These are phyloP conservation scores for Globisporangium spiculum DNA, from an alignment of 352 stramenopile genomes.

Conservation along the genomic window DNA sequence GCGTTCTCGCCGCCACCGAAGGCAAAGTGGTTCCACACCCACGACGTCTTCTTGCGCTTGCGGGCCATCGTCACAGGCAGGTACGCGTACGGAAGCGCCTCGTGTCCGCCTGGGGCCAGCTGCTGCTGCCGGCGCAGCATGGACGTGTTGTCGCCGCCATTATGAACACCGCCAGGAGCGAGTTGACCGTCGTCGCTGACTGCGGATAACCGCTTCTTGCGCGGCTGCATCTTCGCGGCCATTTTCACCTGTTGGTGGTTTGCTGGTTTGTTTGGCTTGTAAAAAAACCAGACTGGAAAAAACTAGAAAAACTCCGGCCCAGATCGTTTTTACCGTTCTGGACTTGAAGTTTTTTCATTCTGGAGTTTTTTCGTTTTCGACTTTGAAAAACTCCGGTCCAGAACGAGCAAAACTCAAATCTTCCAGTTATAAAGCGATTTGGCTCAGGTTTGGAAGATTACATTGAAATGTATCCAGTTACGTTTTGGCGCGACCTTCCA, in stretches of 20 bases:
- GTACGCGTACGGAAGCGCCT: conserved; percentile 4
- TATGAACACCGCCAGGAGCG: background rate
- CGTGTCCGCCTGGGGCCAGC: background rate
- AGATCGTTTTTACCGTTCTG: too few species aligned
- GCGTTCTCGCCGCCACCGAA: conserved; percentile 1
- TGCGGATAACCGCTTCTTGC: conserved; percentile 3
- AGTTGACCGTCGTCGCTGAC: background rate
- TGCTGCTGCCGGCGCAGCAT: background rate
- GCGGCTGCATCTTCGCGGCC: conserved; percentile 1
- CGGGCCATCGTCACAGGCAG: conserved; percentile 5
- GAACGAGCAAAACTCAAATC: too few species aligned
- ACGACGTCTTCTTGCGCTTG: conserved; percentile 19
- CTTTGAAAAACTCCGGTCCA: too few species aligned
- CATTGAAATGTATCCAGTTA: too few species aligned
- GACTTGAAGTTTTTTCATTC: too few species aligned
- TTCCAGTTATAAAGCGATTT: too few species aligned
- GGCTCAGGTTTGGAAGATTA: too few species aligned
- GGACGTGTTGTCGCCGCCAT: background rate
- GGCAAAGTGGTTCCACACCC: conserved; percentile 17
- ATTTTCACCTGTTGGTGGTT: background rate
- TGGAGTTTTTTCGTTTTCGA: too few species aligned
- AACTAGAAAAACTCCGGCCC: too few species aligned
- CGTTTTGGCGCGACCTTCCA: too few species aligned
- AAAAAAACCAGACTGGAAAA: too few species aligned
- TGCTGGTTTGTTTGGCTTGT: background rate